A percentile compares a stretch with the other conserved stretches of the same genome.
phyloP scores from a whole-genome alignment of 495 filamentous ascomycete genomes.

The Cairneyella variabilis region DNA sequence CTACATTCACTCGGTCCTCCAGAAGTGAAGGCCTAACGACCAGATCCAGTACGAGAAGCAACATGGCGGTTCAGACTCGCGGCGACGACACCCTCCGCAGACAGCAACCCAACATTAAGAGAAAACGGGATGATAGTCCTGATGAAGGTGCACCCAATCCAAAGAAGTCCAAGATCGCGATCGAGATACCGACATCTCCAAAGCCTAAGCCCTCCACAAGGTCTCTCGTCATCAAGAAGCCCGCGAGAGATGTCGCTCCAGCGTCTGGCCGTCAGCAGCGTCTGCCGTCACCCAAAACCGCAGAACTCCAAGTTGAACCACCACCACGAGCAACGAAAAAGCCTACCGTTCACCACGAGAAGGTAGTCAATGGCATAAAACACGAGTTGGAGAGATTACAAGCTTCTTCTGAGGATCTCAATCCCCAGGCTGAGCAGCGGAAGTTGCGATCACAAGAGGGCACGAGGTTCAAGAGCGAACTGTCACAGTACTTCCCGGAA shows the following conservation, averaged over 20 bases:
- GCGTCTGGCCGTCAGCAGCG: slow-evolving; percentile 16
- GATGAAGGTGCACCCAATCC: not conserved
- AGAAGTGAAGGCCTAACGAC: slow-evolving; percentile 32
- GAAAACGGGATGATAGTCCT: slow-evolving; percentile 26
- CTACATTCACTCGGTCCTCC: slow-evolving; percentile 32
- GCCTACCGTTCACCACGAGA: slow-evolving; percentile 23
- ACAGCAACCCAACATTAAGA: slow-evolving; percentile 29
- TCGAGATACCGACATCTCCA: slow-evolving; percentile 29
- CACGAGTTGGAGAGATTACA: slow-evolving; percentile 48
- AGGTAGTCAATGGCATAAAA: slow-evolving; percentile 42
- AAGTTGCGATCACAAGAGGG: slow-evolving; percentile 53
- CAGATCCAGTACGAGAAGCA: slow-evolving; percentile 22
- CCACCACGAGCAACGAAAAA: slow-evolving; percentile 20
- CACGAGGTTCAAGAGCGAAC: slow-evolving; percentile 75
- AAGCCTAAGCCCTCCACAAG: slow-evolving; percentile 20
- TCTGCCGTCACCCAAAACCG: slow-evolving; percentile 8
- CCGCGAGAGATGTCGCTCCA: slow-evolving; percentile 23
- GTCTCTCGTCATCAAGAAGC: slow-evolving; percentile 26
- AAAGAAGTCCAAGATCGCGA: slow-evolving; percentile 23
- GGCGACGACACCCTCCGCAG: slow-evolving; percentile 23
- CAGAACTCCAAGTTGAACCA: not conserved
- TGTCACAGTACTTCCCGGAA: slow-evolving; percentile 82
- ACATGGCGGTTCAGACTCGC: slow-evolving; percentile 24
- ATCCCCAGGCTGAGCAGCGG: slow-evolving; percentile 42
- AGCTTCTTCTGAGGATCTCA: slow-evolving; percentile 36